phyloP scores from a whole-genome alignment of 805 yeast species.

The Wickerhamiella cacticola region DNA sequence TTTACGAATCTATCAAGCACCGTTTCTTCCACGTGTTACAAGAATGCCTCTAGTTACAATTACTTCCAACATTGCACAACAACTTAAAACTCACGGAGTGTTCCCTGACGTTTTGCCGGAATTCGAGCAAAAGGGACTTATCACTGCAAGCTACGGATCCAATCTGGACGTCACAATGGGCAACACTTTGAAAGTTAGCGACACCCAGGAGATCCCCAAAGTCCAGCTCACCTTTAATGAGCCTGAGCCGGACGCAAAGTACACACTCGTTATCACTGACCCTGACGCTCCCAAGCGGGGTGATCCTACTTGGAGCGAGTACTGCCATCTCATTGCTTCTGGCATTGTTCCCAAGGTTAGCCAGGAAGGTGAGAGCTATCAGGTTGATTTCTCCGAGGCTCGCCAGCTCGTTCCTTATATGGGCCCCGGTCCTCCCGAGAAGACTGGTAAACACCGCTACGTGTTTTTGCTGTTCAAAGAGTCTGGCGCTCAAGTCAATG shows the following conservation, averaged over 20 bases:
- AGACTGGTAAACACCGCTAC: conserved; percentile 79
- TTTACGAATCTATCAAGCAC: background rate
- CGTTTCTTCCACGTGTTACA: background rate
- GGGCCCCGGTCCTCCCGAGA: conserved; percentile 87
- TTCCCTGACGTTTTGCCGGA: conserved; percentile 34
- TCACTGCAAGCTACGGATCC: conserved; percentile 52
- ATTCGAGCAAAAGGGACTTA: conserved; percentile 29
- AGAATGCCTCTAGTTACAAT: conserved; percentile 27
- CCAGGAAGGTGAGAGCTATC: conserved; percentile 23
- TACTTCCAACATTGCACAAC: conserved; percentile 28
- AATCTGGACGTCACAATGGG: conserved; percentile 64
- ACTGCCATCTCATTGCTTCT: conserved; percentile 54
- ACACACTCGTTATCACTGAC: conserved; percentile 72
- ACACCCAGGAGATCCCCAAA: conserved; percentile 55
- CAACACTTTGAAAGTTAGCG: conserved; percentile 50
- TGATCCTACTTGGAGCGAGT: conserved; percentile 84
- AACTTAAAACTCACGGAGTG: conserved; percentile 33
- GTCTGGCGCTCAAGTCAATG: conserved; percentile 30
- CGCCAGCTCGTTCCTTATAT: conserved; percentile 42
- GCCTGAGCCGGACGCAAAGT: conserved; percentile 37
- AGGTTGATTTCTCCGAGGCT: conserved; percentile 30
- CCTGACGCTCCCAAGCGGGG: conserved; percentile 86
- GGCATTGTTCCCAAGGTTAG: conserved; percentile 27
- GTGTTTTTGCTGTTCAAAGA: conserved; percentile 66
- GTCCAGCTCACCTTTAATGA: conserved; percentile 52